Evolutionary conservation across 2,329 filamentous ascomycete genomes (phyloP), one percentile per base, ranked within the genome.

Genomic region (Lojkania enalia): DNA sequence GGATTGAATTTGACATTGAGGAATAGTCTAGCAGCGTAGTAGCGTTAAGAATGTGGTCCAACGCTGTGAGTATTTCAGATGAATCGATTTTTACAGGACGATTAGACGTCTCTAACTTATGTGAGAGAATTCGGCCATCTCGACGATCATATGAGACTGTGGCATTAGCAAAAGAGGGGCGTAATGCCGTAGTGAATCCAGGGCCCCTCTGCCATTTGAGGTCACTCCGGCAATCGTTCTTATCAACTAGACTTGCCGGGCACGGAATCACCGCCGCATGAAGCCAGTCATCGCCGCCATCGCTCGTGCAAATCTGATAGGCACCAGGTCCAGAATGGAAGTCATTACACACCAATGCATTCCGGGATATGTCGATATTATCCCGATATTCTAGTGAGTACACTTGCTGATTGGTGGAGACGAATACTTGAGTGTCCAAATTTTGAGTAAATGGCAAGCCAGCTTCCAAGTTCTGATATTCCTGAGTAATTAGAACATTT

Each of bases 301-400:
- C 30, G 19, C 42, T 16, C 2, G 27, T 35, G 20, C 51, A 54
- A 15, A 54, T 7, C 15, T 11, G 35, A 31, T 54, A 54, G 12
- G 35, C 38, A 12, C 30, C 42, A 2, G 52, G 49, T 3, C 49
- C 49, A 15, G 49, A 43, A 20, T 32, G 27, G 6, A 50, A 39
- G 4, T 23, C 20, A 14, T 45, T 12, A 31, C 52, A 52, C 5
- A 20, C 11, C 13, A 42, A 18, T 3, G 39, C 20, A 21, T 31
- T 21, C 7, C 21, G 23, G 5, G 39, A 20, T 4, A 43, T 12
- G 1, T 47, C 18, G 20, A 52, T 46, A 21, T 50, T 52, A 20
- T 52, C 49, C 3, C 20, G 33, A 23, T 48, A 52, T 20, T 55
- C 46, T 5, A 55, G 29, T 3, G 21, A 35, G 20, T 48, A 55